Evolutionary conservation across 2,329 filamentous ascomycete species (phyloP).

Genomic region (Fusarium virguliforme): DNA sequence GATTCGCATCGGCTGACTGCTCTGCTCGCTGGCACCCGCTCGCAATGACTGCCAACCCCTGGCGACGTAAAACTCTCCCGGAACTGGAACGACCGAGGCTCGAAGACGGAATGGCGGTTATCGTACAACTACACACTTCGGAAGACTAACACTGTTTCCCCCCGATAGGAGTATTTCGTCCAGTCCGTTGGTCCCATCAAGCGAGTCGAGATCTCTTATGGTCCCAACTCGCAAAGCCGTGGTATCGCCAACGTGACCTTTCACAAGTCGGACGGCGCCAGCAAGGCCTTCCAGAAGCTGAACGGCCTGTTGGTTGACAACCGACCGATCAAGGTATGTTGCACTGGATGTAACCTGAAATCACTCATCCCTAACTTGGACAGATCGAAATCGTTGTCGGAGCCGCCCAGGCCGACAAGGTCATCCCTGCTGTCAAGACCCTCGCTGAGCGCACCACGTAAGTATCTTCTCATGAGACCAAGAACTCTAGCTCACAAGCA

Average conservation of each 20-base stretch:
- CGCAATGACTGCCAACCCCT: constrained; percentile 39
- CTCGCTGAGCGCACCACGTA: constrained; percentile 87
- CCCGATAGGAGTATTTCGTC: constrained; percentile 93
- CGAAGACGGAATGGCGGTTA: constrained; percentile 53
- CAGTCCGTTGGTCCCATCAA: constrained; percentile 92
- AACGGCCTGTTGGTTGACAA: constrained; percentile 94
- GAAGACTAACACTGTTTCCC: constrained; percentile 77
- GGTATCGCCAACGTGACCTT: constrained; percentile 95
- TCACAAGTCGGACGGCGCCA: constrained; percentile 83
- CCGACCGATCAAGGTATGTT: constrained; percentile 85
- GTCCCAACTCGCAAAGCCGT: constrained; percentile 90
- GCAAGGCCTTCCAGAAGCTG: constrained; percentile 85
- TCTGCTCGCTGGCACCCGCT: constrained; percentile 51
- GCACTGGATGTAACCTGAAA: too few species aligned
- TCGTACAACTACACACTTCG: constrained; percentile 51
- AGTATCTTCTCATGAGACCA: constrained; percentile 53
- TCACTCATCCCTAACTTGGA: constrained; percentile 43
- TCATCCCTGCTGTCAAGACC: constrained; percentile 76
- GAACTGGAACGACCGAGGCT: constrained; percentile 54
- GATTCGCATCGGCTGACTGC: constrained; percentile 50
- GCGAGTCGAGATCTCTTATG: constrained; percentile 92
- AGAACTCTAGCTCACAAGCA: constrained; percentile 31
- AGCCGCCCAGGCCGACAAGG: constrained; percentile 78
- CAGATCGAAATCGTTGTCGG: constrained; percentile 94
- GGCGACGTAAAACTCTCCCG: constrained; percentile 48